Percentiles rank a stretch among this genome's conserved stretches.
These are phyloP conservation scores for Wallacemonas collosoma DNA, from an alignment of 208 protist species.

Conservation along the genomic window DNA sequence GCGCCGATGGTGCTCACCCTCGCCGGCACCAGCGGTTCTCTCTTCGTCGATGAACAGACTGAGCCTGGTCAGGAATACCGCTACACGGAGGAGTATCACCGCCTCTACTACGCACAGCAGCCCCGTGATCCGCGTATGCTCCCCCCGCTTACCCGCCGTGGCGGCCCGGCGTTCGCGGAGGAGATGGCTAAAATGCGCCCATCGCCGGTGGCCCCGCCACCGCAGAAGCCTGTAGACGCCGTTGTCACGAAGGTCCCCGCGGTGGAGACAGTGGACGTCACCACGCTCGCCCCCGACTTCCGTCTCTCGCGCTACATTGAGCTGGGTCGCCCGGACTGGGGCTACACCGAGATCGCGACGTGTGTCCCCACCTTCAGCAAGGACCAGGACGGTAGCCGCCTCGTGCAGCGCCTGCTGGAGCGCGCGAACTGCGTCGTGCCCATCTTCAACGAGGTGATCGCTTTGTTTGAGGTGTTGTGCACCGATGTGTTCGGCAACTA, in stretches of 20 bases:
- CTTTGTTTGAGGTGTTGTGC: conserved; percentile 79
- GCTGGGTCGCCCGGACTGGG: conserved; percentile 38
- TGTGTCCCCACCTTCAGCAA: conserved; percentile 89
- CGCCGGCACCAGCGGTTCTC: conserved; percentile 51
- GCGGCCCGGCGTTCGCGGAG: conserved; percentile 26
- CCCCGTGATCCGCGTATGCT: conserved; percentile 85
- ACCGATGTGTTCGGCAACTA: conserved; percentile 99
- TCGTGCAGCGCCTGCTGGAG: conserved; percentile 97
- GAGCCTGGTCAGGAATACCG: conserved; percentile 77
- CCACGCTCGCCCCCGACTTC: conserved; percentile 15
- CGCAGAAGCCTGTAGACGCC: neutral
- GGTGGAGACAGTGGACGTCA: neutral
- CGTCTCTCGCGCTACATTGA: conserved; percentile 53
- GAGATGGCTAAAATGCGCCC: conserved; percentile 19
- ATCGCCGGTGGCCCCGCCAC: conserved; percentile 7
- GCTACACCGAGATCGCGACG: conserved; percentile 71
- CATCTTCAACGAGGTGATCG: conserved; percentile 91
- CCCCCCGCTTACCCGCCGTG: conserved; percentile 55
- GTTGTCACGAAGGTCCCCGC: neutral
- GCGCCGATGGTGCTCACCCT: conserved; percentile 79
- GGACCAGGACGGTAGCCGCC: conserved; percentile 97
- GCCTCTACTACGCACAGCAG: conserved; percentile 75
- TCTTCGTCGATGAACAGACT: conserved; percentile 52
- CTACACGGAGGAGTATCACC: conserved; percentile 82
- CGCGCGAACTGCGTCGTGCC: conserved; percentile 74